Percentiles rank a stretch among this genome's conserved stretches.
Evolutionary conservation across 352 stramenopile genomes (phyloP).

Genomic region (Lagenidium giganteum): DNA sequence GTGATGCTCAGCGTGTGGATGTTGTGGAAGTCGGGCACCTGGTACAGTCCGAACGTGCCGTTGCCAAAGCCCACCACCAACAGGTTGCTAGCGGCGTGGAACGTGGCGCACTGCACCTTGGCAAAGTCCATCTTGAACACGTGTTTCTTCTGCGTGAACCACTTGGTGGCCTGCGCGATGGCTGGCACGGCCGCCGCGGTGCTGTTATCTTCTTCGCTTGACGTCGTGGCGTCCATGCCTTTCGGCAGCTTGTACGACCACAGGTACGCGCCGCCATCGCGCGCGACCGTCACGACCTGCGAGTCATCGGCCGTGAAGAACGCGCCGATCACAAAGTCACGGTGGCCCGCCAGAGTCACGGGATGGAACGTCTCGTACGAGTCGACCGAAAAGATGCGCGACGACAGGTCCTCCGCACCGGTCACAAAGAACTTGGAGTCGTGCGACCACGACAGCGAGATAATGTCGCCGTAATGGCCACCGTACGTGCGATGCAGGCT

Average conservation of each 20-base stretch:
- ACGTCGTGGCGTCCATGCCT: slow-evolving; percentile 20
- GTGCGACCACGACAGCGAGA: slow-evolving; percentile 83
- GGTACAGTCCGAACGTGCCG: slow-evolving; percentile 98
- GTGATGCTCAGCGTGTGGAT: slow-evolving; percentile 96
- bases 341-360: slow-evolving; percentile 86
- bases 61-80: slow-evolving; percentile 96
- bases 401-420: slow-evolving; percentile 83
- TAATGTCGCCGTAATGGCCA: slow-evolving; percentile 87
- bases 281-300: slow-evolving; percentile 82
- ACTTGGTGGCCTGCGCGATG: slow-evolving; percentile 75
- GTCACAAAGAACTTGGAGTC: slow-evolving; percentile 90
- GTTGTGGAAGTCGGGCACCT: slow-evolving; percentile 93
- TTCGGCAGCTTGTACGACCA: slow-evolving; percentile 77
- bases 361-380: slow-evolving; percentile 72
- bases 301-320: slow-evolving; percentile 82
- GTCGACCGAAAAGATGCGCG: slow-evolving; percentile 81
- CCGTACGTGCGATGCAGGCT: slow-evolving; percentile 84
- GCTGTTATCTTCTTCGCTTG: slow-evolving; percentile 23
- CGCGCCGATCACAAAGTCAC: slow-evolving; percentile 76
- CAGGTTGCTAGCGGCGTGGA: slow-evolving; percentile 81
- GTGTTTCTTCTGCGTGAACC: slow-evolving; percentile 82
- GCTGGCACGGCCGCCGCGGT: slow-evolving; percentile 36
- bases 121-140: slow-evolving; percentile 89
- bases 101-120: slow-evolving; percentile 86
- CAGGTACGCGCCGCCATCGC: slow-evolving; percentile 84